Conservation (phyloP, 2,329 filamentous ascomycete genomes). For the Trichoderma sp. region DNA sequence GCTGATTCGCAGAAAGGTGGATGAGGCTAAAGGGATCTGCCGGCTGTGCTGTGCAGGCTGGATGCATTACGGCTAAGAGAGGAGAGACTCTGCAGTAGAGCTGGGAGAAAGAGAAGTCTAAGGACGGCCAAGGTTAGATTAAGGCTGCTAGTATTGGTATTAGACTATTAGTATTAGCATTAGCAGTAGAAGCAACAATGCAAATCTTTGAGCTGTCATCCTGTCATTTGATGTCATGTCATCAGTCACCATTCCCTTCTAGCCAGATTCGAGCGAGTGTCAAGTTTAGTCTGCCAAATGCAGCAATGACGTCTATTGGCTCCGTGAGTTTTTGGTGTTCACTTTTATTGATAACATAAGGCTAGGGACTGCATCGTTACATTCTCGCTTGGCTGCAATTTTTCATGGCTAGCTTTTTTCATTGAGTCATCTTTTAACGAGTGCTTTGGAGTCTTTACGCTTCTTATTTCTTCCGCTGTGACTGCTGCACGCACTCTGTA, state of each 20-base stretch:
- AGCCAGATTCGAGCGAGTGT: background rate
- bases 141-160: background rate
- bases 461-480: background rate
- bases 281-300: background rate
- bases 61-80: background rate
- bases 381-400: background rate
- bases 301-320: background rate
- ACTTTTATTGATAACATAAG: background rate
- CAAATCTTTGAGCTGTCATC: background rate
- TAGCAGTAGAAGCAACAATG: background rate
- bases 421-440: background rate
- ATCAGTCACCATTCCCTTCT: background rate
- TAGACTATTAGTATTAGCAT: background rate
- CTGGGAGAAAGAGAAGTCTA: background rate
- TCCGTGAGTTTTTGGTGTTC: background rate
- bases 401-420: background rate
- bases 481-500: no score
- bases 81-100: background rate
- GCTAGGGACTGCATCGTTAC: background rate
- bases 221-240: background rate
- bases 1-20: background rate
- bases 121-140: background rate
- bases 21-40: constrained; percentile 17
- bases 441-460: background rate
- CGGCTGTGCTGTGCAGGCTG: background rate